A percentile compares a stretch with the other conserved stretches of the same genome.
phyloP scores from a whole-genome alignment of 2,329 filamentous ascomycete genomes.

The Monilinia fructicola region DNA sequence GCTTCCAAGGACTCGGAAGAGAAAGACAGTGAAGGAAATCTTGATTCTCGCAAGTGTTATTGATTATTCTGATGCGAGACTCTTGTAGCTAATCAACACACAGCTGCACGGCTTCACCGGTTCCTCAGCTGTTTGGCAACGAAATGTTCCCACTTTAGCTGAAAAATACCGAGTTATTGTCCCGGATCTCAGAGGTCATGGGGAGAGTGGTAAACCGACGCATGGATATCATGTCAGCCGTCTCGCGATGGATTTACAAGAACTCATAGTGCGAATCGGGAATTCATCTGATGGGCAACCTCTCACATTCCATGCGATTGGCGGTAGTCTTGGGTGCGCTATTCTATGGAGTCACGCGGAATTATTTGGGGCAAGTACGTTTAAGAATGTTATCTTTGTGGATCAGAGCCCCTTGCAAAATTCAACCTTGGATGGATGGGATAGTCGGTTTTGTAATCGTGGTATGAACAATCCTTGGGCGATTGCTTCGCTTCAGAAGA shows the following conservation, averaged over 20 bases:
- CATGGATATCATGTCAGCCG: slow-evolving; percentile 40
- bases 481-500: slow-evolving; percentile 35
- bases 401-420: slow-evolving; percentile 41
- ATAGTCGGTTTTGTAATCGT: slow-evolving; percentile 36
- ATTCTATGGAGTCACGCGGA: slow-evolving; percentile 40
- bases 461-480: slow-evolving; percentile 37
- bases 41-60: slow-evolving; percentile 33
- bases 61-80: neutral
- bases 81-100: neutral
- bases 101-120: slow-evolving; percentile 42
- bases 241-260: slow-evolving; percentile 38
- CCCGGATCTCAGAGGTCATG: slow-evolving; percentile 40
- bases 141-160: slow-evolving; percentile 36
- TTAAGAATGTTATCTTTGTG: slow-evolving; percentile 38
- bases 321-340: slow-evolving; percentile 39
- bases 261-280: slow-evolving; percentile 31
- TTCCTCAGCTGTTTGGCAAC: slow-evolving; percentile 37
- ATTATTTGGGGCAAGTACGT: slow-evolving; percentile 36
- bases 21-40: slow-evolving; percentile 15
- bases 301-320: slow-evolving; percentile 33
- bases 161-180: slow-evolving; percentile 34
- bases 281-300: neutral
- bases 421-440: slow-evolving; percentile 35
- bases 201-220: slow-evolving; percentile 34
- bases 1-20: slow-evolving; percentile 19